Conservation (phyloP, 495 filamentous ascomycete species). For the Hypoxylon fragiforme region DNA sequence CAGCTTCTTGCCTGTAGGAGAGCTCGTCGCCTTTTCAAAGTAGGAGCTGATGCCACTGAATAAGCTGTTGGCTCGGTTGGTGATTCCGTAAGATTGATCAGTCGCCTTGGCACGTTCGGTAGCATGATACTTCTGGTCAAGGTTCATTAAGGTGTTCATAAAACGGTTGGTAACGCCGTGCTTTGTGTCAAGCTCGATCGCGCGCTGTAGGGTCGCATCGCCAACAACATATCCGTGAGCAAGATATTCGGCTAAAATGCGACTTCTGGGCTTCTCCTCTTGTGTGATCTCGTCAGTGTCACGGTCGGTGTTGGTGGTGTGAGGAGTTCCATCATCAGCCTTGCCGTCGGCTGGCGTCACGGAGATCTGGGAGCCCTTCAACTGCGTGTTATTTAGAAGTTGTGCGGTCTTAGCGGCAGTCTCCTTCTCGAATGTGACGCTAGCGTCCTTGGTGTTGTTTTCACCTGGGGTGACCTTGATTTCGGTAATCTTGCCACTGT, state of each 20-base stretch:
- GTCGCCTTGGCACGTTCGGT: conserved; percentile 74
- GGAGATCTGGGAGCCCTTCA: conserved; percentile 77
- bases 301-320: conserved; percentile 51
- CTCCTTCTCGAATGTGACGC: conserved; percentile 93
- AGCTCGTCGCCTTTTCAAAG: conserved; percentile 88
- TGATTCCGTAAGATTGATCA: conserved; percentile 75
- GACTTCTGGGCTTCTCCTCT: conserved; percentile 91
- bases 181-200: conserved; percentile 86
- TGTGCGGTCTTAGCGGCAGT: conserved; percentile 95
- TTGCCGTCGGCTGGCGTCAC: conserved; percentile 71
- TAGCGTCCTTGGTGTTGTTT: conserved; percentile 72
- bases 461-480: conserved; percentile 71
- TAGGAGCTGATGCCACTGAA: conserved; percentile 74
- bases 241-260: conserved; percentile 93
- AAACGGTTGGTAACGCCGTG: conserved; percentile 82
- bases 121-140: conserved; percentile 82
- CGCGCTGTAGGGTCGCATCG: conserved; percentile 80
- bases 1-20: conserved; percentile 82
- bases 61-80: conserved; percentile 62
- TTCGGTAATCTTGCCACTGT: conserved; percentile 85
- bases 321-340: conserved; percentile 61
- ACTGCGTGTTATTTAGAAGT: conserved; percentile 92
- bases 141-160: conserved; percentile 67
- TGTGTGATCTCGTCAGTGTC: conserved; percentile 75
- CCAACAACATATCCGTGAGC: conserved; percentile 89